A percentile compares a stretch with the other conserved stretches of the same genome.
These are phyloP conservation scores for Leucaena leucocephala DNA, from an alignment of 306 rosid species.

Conservation along the genomic window DNA sequence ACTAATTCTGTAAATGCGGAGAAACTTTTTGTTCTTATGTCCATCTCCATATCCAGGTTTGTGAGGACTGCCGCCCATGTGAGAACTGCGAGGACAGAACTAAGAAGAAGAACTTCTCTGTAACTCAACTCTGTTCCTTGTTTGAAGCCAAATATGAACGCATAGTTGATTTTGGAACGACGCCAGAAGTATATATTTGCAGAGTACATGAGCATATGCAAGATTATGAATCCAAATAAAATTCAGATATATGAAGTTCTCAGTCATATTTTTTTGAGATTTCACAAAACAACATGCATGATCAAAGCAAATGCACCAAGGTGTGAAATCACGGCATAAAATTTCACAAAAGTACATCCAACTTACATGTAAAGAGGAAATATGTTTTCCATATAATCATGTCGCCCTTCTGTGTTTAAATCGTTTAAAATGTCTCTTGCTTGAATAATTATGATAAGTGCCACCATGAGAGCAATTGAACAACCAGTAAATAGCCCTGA, in stretches of 20 bases:
- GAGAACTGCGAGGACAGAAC: slow-evolving; percentile 51
- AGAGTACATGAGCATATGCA: slow-evolving; percentile 59
- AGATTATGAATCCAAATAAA: slow-evolving; percentile 68
- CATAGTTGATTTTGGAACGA: slow-evolving; percentile 67
- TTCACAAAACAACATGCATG: neutral
- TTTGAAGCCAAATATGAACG: slow-evolving; percentile 78
- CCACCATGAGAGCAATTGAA: slow-evolving; percentile 54
- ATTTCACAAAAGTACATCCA: neutral
- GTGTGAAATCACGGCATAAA: neutral
- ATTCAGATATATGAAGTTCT: slow-evolving; percentile 45
- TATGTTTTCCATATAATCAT: slow-evolving; percentile 57
- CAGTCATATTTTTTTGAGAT: slow-evolving; percentile 21
- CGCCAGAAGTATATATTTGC: slow-evolving; percentile 71
- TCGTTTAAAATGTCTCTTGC: slow-evolving; percentile 55
- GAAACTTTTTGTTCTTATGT: slow-evolving; percentile 38
- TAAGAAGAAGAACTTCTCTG: slow-evolving; percentile 58
- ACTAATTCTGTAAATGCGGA: slow-evolving; percentile 50
- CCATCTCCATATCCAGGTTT: slow-evolving; percentile 60
- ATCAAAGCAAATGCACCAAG: neutral
- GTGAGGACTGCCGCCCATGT: slow-evolving; percentile 56
- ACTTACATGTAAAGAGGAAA: slow-evolving; percentile 78
- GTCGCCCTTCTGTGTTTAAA: slow-evolving; percentile 35
- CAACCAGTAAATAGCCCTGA: slow-evolving; percentile 63
- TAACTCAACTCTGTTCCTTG: slow-evolving; percentile 77
- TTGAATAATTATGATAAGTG: slow-evolving; percentile 54